Evolutionary conservation across 176 grass and related monocot genomes (phyloP).

Genomic region (Guadua angustifolia): DNA sequence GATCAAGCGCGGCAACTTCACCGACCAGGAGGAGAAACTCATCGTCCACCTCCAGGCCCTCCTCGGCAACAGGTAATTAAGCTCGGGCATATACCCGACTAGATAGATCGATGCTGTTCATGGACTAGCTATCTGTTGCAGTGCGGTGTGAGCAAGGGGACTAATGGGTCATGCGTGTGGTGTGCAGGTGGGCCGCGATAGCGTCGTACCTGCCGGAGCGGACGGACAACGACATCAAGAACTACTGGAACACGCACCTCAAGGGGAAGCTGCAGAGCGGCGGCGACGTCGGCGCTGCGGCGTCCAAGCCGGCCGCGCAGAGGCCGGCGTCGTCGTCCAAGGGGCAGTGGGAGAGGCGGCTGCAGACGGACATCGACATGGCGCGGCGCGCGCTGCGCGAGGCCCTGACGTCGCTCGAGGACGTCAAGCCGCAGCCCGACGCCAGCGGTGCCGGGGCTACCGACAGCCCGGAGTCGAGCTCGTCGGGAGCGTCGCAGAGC

Average conservation of each 20-base stretch:
- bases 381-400: slow-evolving; percentile 71
- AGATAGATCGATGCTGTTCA: background rate
- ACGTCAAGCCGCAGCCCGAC: slow-evolving; percentile 24
- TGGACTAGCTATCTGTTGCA: background rate
- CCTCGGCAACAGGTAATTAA: slow-evolving; percentile 69
- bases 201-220: slow-evolving; percentile 92
- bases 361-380: slow-evolving; percentile 84
- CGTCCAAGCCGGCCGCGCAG: slow-evolving; percentile 25
- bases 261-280: slow-evolving; percentile 65
- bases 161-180: background rate
- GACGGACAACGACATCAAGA: slow-evolving; percentile 99
- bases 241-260: slow-evolving; percentile 98
- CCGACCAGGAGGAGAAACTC: slow-evolving; percentile 90
- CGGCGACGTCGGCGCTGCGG: background rate
- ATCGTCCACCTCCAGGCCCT: slow-evolving; percentile 92
- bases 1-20: slow-evolving; percentile 89
- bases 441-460: background rate
- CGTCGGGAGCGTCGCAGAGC: slow-evolving; percentile 44
- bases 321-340: slow-evolving; percentile 56
- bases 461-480: slow-evolving; percentile 51
- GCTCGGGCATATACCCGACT: background rate
- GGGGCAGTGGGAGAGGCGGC: slow-evolving; percentile 78
- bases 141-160: background rate
- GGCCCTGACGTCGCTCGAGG: slow-evolving; percentile 58
- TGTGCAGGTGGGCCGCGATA: slow-evolving; percentile 79